Base-by-base conservation (phyloP, 2,329 filamentous ascomycete genomes). In the Esteya vermicola region DNA sequence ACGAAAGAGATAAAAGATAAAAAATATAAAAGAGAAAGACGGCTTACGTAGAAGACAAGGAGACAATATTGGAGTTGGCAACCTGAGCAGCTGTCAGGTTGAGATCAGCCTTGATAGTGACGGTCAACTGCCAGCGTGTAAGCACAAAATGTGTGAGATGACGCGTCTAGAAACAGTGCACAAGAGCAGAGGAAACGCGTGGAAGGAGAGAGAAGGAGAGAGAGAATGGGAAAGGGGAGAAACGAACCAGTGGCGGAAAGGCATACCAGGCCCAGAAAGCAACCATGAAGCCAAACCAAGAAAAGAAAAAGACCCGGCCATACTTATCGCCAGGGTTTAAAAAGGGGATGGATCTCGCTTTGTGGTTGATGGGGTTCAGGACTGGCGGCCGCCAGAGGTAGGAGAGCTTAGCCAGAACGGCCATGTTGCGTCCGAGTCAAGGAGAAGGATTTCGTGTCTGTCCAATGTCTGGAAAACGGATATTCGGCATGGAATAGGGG, bases 261-360 rank as follows among this genome's bases (percentile, higher is more conserved):
- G 86, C 82, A 64, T 93, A 93, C 82, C 82, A 94, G 10, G 84
- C 86, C 70, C 85, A 84, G 60, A 93, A 94, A 8, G 83, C 81
- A 39, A 89, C 72, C 70, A 91, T 78, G 59, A 91, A 91, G 3
- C 83, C 83, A 36, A 86, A 70, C 77, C 83, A 91, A 2, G 81
- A 82, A 62, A 93, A 93, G 65, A 88, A 85, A 60, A 93, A 93
- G 0, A 91, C 85, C 7, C 85, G 72, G 28, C 85, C 86, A 64
- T 94, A 86, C 50, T 77, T 64, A 56, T 93, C 71, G 51, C 88
- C 54, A 0, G 80, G 73, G 56, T 93, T 93, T 45, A 94, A 63
- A 19, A 84, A 57, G 0, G 86, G 86, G 35, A 94, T 74, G 0
- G 82, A 82, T 44, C 72, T 75, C 40, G 86, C 86, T 57, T 94